Base-by-base conservation (phyloP, 768 basidiomycete genomes). In the Boletus coccyginus region DNA sequence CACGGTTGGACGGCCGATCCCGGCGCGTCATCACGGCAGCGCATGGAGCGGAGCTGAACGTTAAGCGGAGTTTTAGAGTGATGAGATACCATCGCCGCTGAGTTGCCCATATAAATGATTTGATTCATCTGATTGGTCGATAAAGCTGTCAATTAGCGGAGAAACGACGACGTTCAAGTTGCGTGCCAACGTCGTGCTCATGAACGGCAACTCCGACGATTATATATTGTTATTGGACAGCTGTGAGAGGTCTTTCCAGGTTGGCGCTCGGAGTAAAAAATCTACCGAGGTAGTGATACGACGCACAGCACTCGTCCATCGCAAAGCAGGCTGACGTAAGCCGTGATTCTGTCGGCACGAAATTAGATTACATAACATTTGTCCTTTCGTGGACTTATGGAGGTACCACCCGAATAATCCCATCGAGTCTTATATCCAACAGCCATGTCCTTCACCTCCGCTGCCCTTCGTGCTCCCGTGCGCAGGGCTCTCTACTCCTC, bases 361-460 rank as follows among this genome's bases (percentile, higher is more conserved):
- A 43, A 49, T 3, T 11, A 13, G 39, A 53, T 68, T 68, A 66
- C 56, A 45, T 66, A 66, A 66, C 9, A 0, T 39, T 2, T 14
- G 10, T 44, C 17, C 21, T 35, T 35, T 29, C 17, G 19, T 27
- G 17, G 24, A 31, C 13, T 46, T 16, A n/a, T 53, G 46, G 64
- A 65, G 62, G 53, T 53, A 41, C 50, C 31, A 43, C 46, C 62
- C 43, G 52, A 52, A n/a, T 42, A 50, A 27, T 46, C 19, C 42
- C 43, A 45, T 33, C 21, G 21, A 21, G 21, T 21, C 21, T 21
- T 21, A 21, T 52, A 16, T 53, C 38, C 46, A 24, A 29, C 55
- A 3, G 32, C 56, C 66, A 87, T 88, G 86, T 85, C 84, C 33
- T 76, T 83, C 73, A 66, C 78, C 64, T 72, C 78, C 40, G 42